Conservation (phyloP, 116 monocot genomes). For the Papilionanthe hybrid region DNA sequence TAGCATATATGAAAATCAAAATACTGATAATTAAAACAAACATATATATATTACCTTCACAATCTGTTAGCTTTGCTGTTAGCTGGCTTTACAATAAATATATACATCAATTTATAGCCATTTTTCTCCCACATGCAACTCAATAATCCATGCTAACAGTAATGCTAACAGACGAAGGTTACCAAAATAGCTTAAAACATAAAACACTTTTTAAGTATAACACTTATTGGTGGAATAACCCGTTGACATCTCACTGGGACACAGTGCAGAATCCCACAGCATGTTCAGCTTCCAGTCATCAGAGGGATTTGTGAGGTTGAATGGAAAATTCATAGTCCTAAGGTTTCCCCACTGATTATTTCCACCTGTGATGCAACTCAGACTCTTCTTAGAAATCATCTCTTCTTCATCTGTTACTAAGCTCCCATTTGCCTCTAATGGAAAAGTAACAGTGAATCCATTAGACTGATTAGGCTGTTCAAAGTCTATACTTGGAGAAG, state of each 20-base stretch:
- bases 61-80: slow-evolving; percentile 55
- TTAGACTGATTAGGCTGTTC: slow-evolving; percentile 12
- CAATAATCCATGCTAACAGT: slow-evolving; percentile 19
- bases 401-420: slow-evolving; percentile 12
- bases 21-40: background rate
- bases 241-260: slow-evolving; percentile 42
- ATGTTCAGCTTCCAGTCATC: slow-evolving; percentile 52
- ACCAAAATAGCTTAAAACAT: background rate
- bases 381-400: slow-evolving; percentile 2
- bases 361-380: slow-evolving; percentile 5
- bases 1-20: background rate
- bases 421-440: slow-evolving; percentile 8
- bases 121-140: slow-evolving; percentile 3
- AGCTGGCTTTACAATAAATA: slow-evolving; percentile 18
- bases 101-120: slow-evolving; percentile 7
- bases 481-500: slow-evolving; percentile 22
- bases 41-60: slow-evolving; percentile 7
- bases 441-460: slow-evolving; percentile 15
- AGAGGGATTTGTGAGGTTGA: slow-evolving; percentile 26
- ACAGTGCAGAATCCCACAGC: slow-evolving; percentile 42
- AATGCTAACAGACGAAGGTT: slow-evolving; percentile 35
- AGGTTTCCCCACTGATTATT: slow-evolving; percentile 18
- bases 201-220: slow-evolving; percentile 18
- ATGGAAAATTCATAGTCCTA: slow-evolving; percentile 35
- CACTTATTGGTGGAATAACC: slow-evolving; percentile 39